Conservation (phyloP, 2,329 filamentous ascomycete species). For the Pseudogymnoascus sp. region DNA sequence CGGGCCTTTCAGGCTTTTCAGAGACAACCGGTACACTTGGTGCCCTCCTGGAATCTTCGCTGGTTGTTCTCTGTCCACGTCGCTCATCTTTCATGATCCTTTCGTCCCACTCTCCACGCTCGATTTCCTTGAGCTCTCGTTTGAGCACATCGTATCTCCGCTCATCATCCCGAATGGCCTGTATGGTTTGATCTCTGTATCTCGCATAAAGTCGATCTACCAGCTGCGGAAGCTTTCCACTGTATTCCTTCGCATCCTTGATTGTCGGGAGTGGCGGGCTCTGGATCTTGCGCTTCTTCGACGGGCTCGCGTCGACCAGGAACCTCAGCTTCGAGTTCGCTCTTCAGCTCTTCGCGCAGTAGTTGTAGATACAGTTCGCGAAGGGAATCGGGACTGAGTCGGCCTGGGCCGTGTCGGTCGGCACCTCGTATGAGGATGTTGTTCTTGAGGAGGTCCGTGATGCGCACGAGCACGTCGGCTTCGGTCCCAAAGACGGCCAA, state of each 20-base stretch:
- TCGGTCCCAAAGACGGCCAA: conserved; percentile 62
- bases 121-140: conserved; percentile 62
- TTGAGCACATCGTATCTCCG: conserved; percentile 55
- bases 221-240: conserved; percentile 64
- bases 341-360: conserved; percentile 64
- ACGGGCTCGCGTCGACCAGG: conserved; percentile 46
- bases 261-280: conserved; percentile 58
- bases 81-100: conserved; percentile 24
- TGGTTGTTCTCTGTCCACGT: not conserved
- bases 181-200: conserved; percentile 65
- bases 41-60: conserved; percentile 1
- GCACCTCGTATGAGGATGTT: conserved; percentile 68
- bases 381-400: conserved; percentile 71
- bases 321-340: conserved; percentile 37
- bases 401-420: conserved; percentile 63
- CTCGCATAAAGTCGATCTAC: conserved; percentile 67
- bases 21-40: not conserved
- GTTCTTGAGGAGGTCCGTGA: conserved; percentile 67
- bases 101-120: conserved; percentile 52
- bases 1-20: not conserved
- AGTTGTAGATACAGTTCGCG: conserved; percentile 72
- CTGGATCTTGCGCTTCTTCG: conserved; percentile 69
- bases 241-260: conserved; percentile 55
- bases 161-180: conserved; percentile 70
- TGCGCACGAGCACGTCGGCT: conserved; percentile 59